Conservation (phyloP, 495 filamentous ascomycete species). For the Hypoxylon perforatum region DNA sequence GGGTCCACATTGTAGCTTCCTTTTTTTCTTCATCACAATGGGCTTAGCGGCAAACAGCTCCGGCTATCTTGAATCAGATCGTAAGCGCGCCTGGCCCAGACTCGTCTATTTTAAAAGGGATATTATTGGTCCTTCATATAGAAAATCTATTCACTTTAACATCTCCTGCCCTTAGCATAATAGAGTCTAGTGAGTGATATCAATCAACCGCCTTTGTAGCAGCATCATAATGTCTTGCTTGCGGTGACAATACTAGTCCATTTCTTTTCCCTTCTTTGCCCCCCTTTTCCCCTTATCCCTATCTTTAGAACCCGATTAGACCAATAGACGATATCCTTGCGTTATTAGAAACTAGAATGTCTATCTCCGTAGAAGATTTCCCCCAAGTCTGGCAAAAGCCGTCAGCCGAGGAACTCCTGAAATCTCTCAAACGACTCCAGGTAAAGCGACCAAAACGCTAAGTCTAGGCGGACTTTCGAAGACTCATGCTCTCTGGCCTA, state of each 20-base stretch:
- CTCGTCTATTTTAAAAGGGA: slow-evolving; percentile 11
- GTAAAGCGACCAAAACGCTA: slow-evolving; percentile 15
- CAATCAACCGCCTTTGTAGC: slow-evolving; percentile 12
- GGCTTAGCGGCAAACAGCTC: neutral
- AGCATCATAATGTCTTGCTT: slow-evolving; percentile 29
- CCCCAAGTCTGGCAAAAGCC: slow-evolving; percentile 61
- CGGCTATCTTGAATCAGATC: slow-evolving; percentile 16
- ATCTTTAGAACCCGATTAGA: neutral
- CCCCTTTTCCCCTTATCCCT: slow-evolving; percentile 6
- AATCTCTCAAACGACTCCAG: slow-evolving; percentile 51
- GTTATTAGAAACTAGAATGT: slow-evolving; percentile 20
- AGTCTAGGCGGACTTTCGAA: neutral
- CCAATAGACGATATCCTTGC: slow-evolving; percentile 19
- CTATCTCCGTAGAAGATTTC: slow-evolving; percentile 44
- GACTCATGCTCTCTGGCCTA: slow-evolving; percentile 14
- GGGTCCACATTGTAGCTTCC: slow-evolving; percentile 20
- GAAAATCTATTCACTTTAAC: slow-evolving; percentile 3
- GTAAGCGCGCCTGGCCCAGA: slow-evolving; percentile 30
- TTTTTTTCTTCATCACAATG: slow-evolving; percentile 12
- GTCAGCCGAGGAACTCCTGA: slow-evolving; percentile 48
- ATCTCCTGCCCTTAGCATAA: neutral
- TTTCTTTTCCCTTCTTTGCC: slow-evolving; percentile 2
- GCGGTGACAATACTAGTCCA: slow-evolving; percentile 24
- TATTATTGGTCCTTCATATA: neutral
- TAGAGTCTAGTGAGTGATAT: slow-evolving; percentile 5